Base-by-base conservation (phyloP, 2,329 filamentous ascomycete genomes). In the Cladosporium sphaerospermum region DNA sequence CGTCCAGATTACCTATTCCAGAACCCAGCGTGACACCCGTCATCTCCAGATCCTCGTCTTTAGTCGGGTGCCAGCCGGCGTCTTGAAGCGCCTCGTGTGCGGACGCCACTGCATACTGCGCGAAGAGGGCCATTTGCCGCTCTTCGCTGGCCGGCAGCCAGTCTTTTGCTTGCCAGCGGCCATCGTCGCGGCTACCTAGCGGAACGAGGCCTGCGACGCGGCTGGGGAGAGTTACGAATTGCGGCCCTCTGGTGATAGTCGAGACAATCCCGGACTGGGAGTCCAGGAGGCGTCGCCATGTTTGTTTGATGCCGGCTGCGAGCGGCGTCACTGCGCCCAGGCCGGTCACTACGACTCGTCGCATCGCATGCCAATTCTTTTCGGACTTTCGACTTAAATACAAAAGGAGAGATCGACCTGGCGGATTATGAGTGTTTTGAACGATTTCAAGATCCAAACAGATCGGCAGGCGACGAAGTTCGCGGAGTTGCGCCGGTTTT, bases 1-100 rank as follows among this genome's bases (percentile, higher is more conserved):
- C 90, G 39, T 96, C 87, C 37, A 99, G 78, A 64, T 93, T 96
- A 13, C 93, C 93, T 62, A 99, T 96, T 1, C 93, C 93, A 59
- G 92, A 97, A 2, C 93, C 93, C 39, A 99, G 78, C 64, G 92
- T 96, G 1, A 99, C 88, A 0, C 93, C 93, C 0, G 91, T 95
- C 52, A 78, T 78, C 64, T 95, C 87, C 19, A 80, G 78, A 54
- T 91, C 81, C 19, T 83, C 78, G 14, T 77, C 74, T 4, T 66
- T 71, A 4, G 73, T 73, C 0, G 85, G 83, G 45, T 79, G 75
- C 89, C 91, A 96, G 2, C 79, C 82, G 1, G 92, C 86, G 74
- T 97, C 89, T 28, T 81, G 71, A 48, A 99, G 75, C 0, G 93
- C 93, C 79, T 97, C 93, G 47, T 89, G 81, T 0, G 89, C 80